phyloP scores from a whole-genome alignment of 2,329 filamentous ascomycete species.

The Pyricularia pennisetigena region DNA sequence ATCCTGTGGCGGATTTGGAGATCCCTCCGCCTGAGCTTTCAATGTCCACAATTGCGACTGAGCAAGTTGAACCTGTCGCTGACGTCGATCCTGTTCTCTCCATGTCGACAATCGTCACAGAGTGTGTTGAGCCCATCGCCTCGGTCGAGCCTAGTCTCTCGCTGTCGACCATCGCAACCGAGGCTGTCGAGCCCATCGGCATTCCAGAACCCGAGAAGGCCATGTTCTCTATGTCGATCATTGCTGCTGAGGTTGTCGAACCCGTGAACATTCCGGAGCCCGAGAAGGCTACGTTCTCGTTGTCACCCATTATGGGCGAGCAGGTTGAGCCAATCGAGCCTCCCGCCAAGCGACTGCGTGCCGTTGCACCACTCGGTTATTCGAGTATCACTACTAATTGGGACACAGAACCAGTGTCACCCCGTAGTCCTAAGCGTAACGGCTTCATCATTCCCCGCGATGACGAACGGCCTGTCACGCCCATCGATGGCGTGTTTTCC shows the following conservation, averaged over 20 bases:
- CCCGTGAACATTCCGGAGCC: conserved; percentile 12
- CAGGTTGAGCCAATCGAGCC: conserved; percentile 18
- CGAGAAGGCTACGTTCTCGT: conserved; percentile 10
- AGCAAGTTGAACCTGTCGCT: conserved; percentile 13
- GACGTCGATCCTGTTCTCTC: conserved; percentile 10
- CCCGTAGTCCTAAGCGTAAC: conserved; percentile 42
- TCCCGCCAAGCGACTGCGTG: conserved; percentile 5
- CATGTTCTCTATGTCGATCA: conserved; percentile 21
- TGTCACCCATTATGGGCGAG: conserved; percentile 26
- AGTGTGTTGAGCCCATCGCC: conserved; percentile 13
- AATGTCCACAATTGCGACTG: conserved; percentile 4
- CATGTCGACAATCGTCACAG: conserved; percentile 4
- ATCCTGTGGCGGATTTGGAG: conserved; percentile 29
- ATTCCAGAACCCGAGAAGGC: conserved; percentile 14
- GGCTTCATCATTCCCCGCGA: conserved; percentile 47
- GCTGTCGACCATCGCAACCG: conserved; percentile 21
- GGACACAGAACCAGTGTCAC: conserved; percentile 34
- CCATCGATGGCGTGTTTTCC: conserved; percentile 29
- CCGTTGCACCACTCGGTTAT: conserved; percentile 21
- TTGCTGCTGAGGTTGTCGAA: conserved; percentile 18
- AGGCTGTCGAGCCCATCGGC: conserved; percentile 15
- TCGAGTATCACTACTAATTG: conserved; percentile 28
- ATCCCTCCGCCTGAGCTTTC: conserved; percentile 8
- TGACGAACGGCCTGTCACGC: conserved; percentile 24
- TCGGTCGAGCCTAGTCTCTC: conserved; percentile 15